These are phyloP conservation scores for Sporothrix mexicana DNA, from an alignment of 2,329 filamentous ascomycete species.

Conservation along the genomic window DNA sequence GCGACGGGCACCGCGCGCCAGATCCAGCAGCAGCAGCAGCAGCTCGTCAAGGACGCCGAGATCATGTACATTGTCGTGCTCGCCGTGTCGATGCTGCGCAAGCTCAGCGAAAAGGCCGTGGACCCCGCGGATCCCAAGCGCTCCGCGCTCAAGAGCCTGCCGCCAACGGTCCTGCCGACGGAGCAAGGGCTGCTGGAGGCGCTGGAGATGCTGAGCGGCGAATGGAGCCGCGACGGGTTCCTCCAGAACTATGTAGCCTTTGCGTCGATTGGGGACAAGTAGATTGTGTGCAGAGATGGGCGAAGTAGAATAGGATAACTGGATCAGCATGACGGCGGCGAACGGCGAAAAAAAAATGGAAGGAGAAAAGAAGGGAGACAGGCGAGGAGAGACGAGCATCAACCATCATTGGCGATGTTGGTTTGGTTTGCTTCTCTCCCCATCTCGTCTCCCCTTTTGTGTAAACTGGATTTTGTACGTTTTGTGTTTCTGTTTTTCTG, in stretches of 20 bases:
- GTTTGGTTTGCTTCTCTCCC: neutral
- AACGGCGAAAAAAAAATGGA: slow-evolving; percentile 17
- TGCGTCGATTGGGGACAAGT: slow-evolving; percentile 54
- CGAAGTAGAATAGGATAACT: neutral
- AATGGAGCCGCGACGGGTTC: slow-evolving; percentile 68
- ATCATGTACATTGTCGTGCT: slow-evolving; percentile 69
- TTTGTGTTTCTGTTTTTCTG: neutral
- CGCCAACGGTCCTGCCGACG: slow-evolving; percentile 67
- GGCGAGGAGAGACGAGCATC: neutral
- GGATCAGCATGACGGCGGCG: neutral
- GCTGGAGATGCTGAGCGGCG: slow-evolving; percentile 66
- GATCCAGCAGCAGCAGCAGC: slow-evolving; percentile 20
- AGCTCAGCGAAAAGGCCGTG: slow-evolving; percentile 69
- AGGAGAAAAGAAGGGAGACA: neutral
- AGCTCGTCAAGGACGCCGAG: slow-evolving; percentile 55
- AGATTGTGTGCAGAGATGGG: neutral
- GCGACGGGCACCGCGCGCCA: neutral
- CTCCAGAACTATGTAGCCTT: slow-evolving; percentile 72
- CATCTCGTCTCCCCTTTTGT: neutral
- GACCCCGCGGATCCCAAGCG: slow-evolving; percentile 58
- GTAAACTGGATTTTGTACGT: slow-evolving; percentile 22
- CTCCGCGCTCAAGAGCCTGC: slow-evolving; percentile 51
- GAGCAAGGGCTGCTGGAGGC: slow-evolving; percentile 71
- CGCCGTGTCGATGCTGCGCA: slow-evolving; percentile 70
- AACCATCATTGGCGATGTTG: neutral